phyloP scores from a whole-genome alignment of 2,329 filamentous ascomycete genomes.

The Neonectria coccinea region DNA sequence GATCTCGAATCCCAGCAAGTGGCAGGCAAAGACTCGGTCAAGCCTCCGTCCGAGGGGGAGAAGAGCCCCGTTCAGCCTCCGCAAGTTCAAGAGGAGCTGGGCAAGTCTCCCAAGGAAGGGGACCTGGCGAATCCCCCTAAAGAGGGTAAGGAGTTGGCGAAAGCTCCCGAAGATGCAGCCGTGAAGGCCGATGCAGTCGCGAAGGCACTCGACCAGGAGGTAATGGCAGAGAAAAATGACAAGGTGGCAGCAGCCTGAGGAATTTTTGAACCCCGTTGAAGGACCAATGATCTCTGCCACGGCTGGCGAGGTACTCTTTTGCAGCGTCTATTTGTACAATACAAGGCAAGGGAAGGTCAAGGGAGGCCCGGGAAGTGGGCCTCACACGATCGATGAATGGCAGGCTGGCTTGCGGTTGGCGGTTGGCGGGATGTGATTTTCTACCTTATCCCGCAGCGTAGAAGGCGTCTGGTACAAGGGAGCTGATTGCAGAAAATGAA shows the following conservation, averaged over 20 bases:
- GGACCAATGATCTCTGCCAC: neutral
- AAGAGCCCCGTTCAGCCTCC: neutral
- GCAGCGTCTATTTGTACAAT: constrained; percentile 36
- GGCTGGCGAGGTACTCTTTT: constrained; percentile 9
- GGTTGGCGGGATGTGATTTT: constrained; percentile 9
- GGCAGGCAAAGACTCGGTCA: constrained; percentile 28
- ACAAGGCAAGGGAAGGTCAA: constrained; percentile 30
- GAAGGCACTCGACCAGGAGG: constrained; percentile 18
- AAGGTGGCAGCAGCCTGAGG: constrained; percentile 35
- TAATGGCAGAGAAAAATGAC: constrained; percentile 18
- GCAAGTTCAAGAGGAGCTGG: neutral
- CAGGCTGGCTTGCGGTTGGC: constrained; percentile 20
- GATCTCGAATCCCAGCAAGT: constrained; percentile 61
- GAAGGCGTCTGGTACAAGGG: constrained; percentile 39
- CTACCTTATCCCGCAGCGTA: constrained; percentile 24
- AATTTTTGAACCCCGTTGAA: neutral
- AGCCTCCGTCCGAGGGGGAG: constrained; percentile 58
- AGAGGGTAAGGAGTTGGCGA: constrained; percentile 10
- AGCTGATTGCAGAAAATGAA: constrained; percentile 28
- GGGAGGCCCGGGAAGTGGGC: constrained; percentile 5
- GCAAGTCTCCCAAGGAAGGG: constrained; percentile 30
- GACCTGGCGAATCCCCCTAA: constrained; percentile 30
- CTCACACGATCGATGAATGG: neutral
- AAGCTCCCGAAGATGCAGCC: constrained; percentile 12
- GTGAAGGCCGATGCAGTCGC: constrained; percentile 23